Evolutionary conservation across 129 eudicot genomes (phyloP).

Genomic region (Glebionis coronaria): DNA sequence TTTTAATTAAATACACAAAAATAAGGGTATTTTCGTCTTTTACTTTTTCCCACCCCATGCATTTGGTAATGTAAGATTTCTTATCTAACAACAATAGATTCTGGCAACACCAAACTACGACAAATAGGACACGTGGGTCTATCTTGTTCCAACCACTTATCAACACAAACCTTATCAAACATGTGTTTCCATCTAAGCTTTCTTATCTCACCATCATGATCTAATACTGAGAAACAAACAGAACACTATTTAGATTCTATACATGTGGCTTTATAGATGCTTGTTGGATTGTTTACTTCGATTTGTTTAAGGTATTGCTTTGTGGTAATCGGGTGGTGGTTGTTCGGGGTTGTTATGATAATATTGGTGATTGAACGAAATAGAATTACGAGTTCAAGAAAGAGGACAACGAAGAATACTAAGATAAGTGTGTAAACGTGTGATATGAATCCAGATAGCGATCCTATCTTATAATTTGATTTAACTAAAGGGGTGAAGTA

Average conservation of each 20-base stretch:
- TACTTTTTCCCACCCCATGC: too few species aligned
- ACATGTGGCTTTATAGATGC: slow-evolving; percentile 16
- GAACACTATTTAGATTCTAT: slow-evolving; percentile 38
- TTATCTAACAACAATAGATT: slow-evolving; percentile 36
- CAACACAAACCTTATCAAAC: slow-evolving; percentile 39
- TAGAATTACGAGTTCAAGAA: slow-evolving; percentile 37
- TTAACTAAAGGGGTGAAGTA: not conserved
- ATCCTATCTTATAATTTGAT: slow-evolving; percentile 30
- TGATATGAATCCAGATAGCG: slow-evolving; percentile 38
- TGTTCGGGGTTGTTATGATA: slow-evolving; percentile 9
- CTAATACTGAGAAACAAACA: slow-evolving; percentile 40
- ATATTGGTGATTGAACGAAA: slow-evolving; percentile 26
- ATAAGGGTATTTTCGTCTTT: too few species aligned
- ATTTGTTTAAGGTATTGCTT: slow-evolving; percentile 42
- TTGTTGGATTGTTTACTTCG: slow-evolving; percentile 39
- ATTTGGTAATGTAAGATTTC: too few species aligned
- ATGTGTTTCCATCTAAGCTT: slow-evolving; percentile 37
- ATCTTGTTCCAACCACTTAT: slow-evolving; percentile 50
- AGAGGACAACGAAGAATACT: slow-evolving; percentile 37
- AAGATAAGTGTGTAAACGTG: slow-evolving; percentile 37
- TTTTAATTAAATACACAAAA: too few species aligned
- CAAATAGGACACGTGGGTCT: slow-evolving; percentile 58
- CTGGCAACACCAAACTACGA: slow-evolving; percentile 50
- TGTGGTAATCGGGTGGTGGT: slow-evolving; percentile 34
- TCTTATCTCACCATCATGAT: slow-evolving; percentile 48